Base-by-base conservation (phyloP, 306 rosid genomes). In the Biancaea sappan region DNA sequence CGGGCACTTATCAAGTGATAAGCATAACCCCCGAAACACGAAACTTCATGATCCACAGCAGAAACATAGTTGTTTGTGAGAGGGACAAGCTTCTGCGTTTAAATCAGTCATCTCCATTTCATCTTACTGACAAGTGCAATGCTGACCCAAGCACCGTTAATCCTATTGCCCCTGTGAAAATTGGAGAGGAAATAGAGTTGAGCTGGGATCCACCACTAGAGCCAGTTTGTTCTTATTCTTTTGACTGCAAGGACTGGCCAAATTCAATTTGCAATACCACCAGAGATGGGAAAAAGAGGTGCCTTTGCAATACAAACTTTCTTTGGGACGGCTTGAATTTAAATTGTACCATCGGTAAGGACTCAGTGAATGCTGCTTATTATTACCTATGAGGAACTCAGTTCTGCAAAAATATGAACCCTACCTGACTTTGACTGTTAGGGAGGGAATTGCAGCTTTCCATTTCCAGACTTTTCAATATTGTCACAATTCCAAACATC, bases 231-330 rank as follows among this genome's bases (percentile, higher is more conserved):
- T 84, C 88, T 54, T 79, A 87, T 35, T 21, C 78, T 34, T 16
- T 73, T 25, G 95, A 87, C 76, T 89, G 97, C 84, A 76, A 77
- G 79, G 91, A 89, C 31, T 86, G 92, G 95, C 89, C 90, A 7
- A 74, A 78, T 73, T 89, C 95, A 68, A 79, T 77, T 72, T 91
- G 97, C 82, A 84, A 75, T 74, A 74, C 66, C 28, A 68, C 90
- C 25, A 74, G 24, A 34, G 80, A 85, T 78, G 87, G 89, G 69
- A 74, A 62, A 43, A 81, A 77, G 51, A 82, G 87, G 54, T 91
- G 96, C 75, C 86, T 85, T 73, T 88, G 93, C 85, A 54, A 77
- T 8, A 32, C 76, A 75, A 62, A 80, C 50, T 81, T 82, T 38
- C 38, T 59, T 69, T 91, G 93, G 96, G 88, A 88, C 79, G 66